Evolutionary conservation across 1,139 yeast species (phyloP), one percentile per base, ranked within the genome.

Genomic region (Yamadazyma kanchanaburiensis): DNA sequence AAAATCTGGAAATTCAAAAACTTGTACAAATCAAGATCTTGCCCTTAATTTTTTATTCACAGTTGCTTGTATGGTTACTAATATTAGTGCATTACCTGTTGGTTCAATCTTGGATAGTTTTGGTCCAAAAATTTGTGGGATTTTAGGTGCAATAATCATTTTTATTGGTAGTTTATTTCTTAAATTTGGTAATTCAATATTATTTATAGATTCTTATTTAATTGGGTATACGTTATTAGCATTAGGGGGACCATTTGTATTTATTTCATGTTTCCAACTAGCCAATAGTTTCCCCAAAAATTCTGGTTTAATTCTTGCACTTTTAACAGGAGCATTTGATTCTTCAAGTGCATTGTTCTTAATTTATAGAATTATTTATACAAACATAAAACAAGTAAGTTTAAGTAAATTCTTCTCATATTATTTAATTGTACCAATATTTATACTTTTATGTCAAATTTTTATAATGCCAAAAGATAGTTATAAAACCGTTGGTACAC

Each of bases 61-160:
- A 0, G 64, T 80, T 21, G 94, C 94, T 21, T 91, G 96, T 11
- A 89, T 84, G 49, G 74, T 82, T 6, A 87, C 96, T n/a, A 88
- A 87, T 49, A 74, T 83, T 6, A 75, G 81, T 28, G 94, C 96
- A 0, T 65, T 89, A 34, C 70, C 85, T 0, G 95, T 88, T 6
- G 96, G 96, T 0, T 70, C 77, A 23, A 68, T 85, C 13, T 64
- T 89, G 32, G 96, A 89, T 49, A 55, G 64, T 12, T 79, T 67
- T 48, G 97, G 97, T 0, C 96, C 96, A 4, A 66, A 84, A 40
- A 62, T 80, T 3, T 76, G 89, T 30, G 94, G 94, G 0, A 58
- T 82, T n/a, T 58, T 81, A 25, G 96, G 96, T 1, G 64, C 91
- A 0, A 26, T 64, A 1, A 52, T 81, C 29, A 56, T 86, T 28